These are phyloP conservation scores for Metschnikowia cerradonensis DNA, from an alignment of 805 yeast genomes.

Conservation along the genomic window DNA sequence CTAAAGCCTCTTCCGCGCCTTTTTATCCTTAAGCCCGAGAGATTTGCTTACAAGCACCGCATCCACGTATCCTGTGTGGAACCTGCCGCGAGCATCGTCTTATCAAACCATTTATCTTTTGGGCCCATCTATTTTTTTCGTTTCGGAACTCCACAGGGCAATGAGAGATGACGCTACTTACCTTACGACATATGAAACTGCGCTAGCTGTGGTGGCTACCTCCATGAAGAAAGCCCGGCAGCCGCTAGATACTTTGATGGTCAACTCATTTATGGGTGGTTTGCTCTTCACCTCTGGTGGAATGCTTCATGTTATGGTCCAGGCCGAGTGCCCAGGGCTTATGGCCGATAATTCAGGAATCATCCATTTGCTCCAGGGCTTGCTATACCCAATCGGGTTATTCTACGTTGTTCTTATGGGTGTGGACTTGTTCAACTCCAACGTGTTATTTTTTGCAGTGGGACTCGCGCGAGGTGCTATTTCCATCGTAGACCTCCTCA, in stretches of 20 bases:
- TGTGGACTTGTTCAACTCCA: constrained; percentile 71
- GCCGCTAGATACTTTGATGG: constrained; percentile 51
- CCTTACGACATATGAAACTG: constrained; percentile 76
- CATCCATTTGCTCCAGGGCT: constrained; percentile 53
- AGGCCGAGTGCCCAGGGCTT: constrained; percentile 47
- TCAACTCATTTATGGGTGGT: constrained; percentile 70
- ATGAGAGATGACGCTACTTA: constrained; percentile 37
- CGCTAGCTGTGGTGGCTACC: constrained; percentile 79
- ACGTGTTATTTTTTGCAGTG: constrained; percentile 65
- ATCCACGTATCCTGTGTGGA: neutral
- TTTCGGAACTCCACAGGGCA: neutral
- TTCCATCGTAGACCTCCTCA: constrained; percentile 53
- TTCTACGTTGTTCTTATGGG: constrained; percentile 75
- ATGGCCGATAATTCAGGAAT: constrained; percentile 47
- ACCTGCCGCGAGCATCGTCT: neutral
- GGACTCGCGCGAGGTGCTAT: constrained; percentile 71
- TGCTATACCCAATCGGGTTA: constrained; percentile 64
- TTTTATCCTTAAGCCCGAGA: constrained; percentile 1
- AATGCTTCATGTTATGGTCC: constrained; percentile 57
- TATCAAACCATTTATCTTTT: neutral
- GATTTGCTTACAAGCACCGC: neutral
- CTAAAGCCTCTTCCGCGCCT: constrained; percentile 11
- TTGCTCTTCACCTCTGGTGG: constrained; percentile 68
- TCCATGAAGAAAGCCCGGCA: constrained; percentile 79
- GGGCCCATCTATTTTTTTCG: neutral